phyloP scores from a whole-genome alignment of 2,329 filamentous ascomycete genomes.

The Pseudonectria buxi region DNA sequence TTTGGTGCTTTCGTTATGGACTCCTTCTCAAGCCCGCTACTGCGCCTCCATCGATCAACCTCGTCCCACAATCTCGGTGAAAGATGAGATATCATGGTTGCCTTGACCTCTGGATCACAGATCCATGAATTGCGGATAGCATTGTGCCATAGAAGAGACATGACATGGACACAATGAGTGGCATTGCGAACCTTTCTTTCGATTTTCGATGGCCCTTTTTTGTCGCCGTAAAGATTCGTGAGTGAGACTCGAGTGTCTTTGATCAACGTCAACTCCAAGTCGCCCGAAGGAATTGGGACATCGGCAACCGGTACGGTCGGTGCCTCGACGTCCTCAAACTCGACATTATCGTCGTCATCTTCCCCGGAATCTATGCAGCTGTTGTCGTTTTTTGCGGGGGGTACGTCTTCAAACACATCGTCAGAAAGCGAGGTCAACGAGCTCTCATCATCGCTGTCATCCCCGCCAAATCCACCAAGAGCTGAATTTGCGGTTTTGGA shows the following conservation, averaged over 20 bases:
- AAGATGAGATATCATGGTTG: conserved; percentile 67
- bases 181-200: conserved; percentile 71
- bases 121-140: conserved; percentile 77
- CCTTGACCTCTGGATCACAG: conserved; percentile 68
- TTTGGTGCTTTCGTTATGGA: conserved; percentile 19
- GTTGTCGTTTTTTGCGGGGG: conserved; percentile 37
- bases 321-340: conserved; percentile 58
- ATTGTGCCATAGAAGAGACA: conserved; percentile 85
- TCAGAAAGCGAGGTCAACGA: conserved; percentile 50
- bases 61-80: conserved; percentile 63
- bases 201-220: conserved; percentile 80
- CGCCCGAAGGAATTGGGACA: conserved; percentile 50
- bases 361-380: conserved; percentile 26
- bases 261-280: conserved; percentile 67
- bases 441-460: conserved; percentile 34
- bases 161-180: conserved; percentile 85
- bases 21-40: conserved; percentile 54
- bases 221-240: conserved; percentile 55
- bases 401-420: conserved; percentile 45
- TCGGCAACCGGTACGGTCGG: conserved; percentile 46
- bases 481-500: conserved; percentile 36
- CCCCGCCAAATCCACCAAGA: conserved; percentile 37
- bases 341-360: conserved; percentile 41
- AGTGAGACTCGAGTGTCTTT: conserved; percentile 53
- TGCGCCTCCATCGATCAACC: conserved; percentile 64